phyloP scores from a whole-genome alignment of 257 asterid species.

The Lantana camara region DNA sequence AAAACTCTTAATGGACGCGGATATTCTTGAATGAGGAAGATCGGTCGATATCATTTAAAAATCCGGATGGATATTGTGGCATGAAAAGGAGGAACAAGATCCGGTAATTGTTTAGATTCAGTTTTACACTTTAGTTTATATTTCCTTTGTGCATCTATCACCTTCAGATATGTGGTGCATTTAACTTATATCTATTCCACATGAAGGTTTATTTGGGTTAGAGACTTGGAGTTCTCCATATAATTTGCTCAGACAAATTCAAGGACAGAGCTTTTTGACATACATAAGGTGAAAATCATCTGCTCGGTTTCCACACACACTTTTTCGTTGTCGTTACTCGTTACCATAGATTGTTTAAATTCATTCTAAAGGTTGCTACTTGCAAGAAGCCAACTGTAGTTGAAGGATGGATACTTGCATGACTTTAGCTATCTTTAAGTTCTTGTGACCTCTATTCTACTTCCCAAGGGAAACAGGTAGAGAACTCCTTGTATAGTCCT shows the following conservation, averaged over 20 bases:
- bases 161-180: neutral
- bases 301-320: neutral
- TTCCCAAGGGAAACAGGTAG: too few species aligned
- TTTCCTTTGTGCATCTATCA: neutral
- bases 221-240: neutral
- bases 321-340: too few species aligned
- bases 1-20: slow-evolving; percentile 14
- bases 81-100: slow-evolving; percentile 31
- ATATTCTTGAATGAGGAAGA: slow-evolving; percentile 12
- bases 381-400: too few species aligned
- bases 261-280: neutral
- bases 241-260: neutral
- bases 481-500: too few species aligned
- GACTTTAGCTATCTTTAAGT: too few species aligned
- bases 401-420: too few species aligned
- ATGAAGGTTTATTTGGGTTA: slow-evolving; percentile 30
- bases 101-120: slow-evolving; percentile 25
- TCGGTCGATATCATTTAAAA: slow-evolving; percentile 18
- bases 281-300: neutral
- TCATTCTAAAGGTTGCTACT: too few species aligned
- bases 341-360: too few species aligned
- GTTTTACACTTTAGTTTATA: neutral
- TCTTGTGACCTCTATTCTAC: too few species aligned
- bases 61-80: slow-evolving; percentile 24
- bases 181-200: slow-evolving; percentile 1